Evolutionary conservation across 495 filamentous ascomycete species (phyloP), one percentile per base, ranked within the genome.

Genomic region (Friedmanniomyces simplex): DNA sequence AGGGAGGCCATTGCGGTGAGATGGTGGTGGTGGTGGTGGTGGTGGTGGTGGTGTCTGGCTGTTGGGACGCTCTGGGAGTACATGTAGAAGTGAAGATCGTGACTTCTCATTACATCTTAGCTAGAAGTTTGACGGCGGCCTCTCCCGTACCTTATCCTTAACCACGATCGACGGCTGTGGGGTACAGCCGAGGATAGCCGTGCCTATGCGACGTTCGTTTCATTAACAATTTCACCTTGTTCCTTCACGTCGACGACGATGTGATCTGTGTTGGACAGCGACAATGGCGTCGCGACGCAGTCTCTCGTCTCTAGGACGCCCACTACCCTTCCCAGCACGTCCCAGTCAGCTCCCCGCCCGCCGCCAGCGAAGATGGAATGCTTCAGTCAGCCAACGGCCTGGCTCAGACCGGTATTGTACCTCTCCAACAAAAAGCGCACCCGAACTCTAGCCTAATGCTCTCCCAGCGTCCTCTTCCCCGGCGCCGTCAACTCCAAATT

Each of bases 401-500:
- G 82, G 85, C 22, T 82, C 85, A 26, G 82, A 84, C 60, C 71
- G 74, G 81, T 82, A 69, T 58, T 73, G 12, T 11, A 7, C 10
- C 21, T 46, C 3, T 16, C 10, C 2, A 50, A 42, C 14, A 36
- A 10, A 41, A 10, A 43, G 21, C 0, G 30, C 36, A 21, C 28
- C 4, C 10, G 10, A 32, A 32, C 3, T 32, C 28, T 2, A 28
- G 8, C 11, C 45, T 18, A 11, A 52, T 25, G 18, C 16, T 41
- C 1, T 5, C 2, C 0, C 60, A 86, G 83, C 62, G 88, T 98
- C 42, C 83, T 84, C 36, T 99, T 99, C 61, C 93, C 93, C 0
- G 93, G 93, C n/a, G 94, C 94, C 0, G 78, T 99, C 26, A 87
- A 94, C 70, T 93, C 87, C 71, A 86, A 88, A 55, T 97, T 99